Evolutionary conservation across 2,329 filamentous ascomycete genomes (phyloP).

Genomic region (Mycosphaerella arachidis): DNA sequence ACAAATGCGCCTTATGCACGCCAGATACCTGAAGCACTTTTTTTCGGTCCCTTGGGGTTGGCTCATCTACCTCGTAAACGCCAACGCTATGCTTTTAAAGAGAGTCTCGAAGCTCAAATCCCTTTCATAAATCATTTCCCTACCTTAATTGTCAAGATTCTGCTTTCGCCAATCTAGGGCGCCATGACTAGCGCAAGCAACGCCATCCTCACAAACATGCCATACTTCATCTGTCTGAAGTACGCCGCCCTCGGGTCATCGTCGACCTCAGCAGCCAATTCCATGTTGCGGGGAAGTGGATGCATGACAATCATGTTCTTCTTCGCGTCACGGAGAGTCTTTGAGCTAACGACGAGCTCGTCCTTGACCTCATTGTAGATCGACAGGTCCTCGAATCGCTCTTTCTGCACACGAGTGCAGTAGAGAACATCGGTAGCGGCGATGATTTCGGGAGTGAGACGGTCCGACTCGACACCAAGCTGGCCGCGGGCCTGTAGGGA

Average conservation of each 20-base stretch:
- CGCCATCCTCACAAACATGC: conserved; percentile 96
- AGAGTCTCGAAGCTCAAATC: not conserved
- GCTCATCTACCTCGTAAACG: not conserved
- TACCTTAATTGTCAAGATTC: not conserved
- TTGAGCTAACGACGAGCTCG: conserved; percentile 83
- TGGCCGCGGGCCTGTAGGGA: conserved; percentile 70
- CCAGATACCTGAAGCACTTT: not conserved
- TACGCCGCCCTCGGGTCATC: conserved; percentile 96
- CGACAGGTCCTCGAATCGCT: conserved; percentile 76
- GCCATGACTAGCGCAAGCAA: conserved; percentile 89
- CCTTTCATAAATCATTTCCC: not conserved
- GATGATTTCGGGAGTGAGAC: conserved; percentile 81
- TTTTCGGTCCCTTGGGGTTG: not conserved
- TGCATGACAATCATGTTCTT: conserved; percentile 91
- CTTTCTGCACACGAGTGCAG: conserved; percentile 94
- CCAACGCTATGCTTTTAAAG: conserved; percentile 6
- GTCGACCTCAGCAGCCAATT: conserved; percentile 93
- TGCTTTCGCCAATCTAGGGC: conserved; percentile 28
- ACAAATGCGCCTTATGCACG: not conserved
- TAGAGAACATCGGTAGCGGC: conserved; percentile 87
- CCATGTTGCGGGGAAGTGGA: conserved; percentile 86
- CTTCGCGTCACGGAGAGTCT: conserved; percentile 86
- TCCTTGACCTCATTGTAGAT: conserved; percentile 87
- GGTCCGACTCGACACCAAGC: conserved; percentile 68
- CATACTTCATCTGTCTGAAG: conserved; percentile 99